These are phyloP conservation scores for Gloeophyllum trabeum DNA, from an alignment of 768 basidiomycete genomes.

Conservation along the genomic window DNA sequence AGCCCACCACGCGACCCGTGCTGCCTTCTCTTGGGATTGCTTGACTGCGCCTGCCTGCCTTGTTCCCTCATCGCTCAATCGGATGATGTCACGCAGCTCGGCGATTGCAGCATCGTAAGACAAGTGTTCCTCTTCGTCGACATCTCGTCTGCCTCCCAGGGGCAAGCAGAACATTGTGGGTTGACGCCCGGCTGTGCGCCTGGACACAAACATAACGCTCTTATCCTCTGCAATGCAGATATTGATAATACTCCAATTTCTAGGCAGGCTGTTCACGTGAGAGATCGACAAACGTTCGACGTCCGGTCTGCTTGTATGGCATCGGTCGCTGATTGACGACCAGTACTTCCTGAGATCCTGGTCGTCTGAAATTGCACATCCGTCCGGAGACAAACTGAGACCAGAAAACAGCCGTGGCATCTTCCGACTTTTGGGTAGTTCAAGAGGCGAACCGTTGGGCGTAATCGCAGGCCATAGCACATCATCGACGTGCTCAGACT, in stretches of 20 bases:
- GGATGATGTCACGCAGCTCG: constrained; percentile 74
- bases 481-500: constrained; percentile 39
- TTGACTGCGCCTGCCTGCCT: constrained; percentile 63
- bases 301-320: constrained; percentile 34
- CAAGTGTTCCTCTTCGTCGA: constrained; percentile 60
- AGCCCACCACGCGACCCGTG: constrained; percentile 79
- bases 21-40: constrained; percentile 44
- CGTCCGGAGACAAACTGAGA: constrained; percentile 24
- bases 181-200: constrained; percentile 48
- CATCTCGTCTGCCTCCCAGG: constrained; percentile 70
- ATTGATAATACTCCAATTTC: constrained; percentile 75
- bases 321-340: constrained; percentile 43
- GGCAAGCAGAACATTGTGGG: constrained; percentile 87
- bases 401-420: constrained; percentile 14
- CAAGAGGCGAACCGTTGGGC: constrained; percentile 29
- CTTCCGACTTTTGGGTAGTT: constrained; percentile 14
- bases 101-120: constrained; percentile 61
- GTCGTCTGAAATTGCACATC: constrained; percentile 18
- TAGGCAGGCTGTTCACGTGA: constrained; percentile 40
- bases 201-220: constrained; percentile 72
- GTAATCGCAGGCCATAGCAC: constrained; percentile 60
- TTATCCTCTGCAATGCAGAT: constrained; percentile 78
- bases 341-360: constrained; percentile 45
- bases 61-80: constrained; percentile 66
- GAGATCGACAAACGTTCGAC: constrained; percentile 28